Base-by-base conservation (phyloP, 805 yeast species). In the Ogataea allantospora region DNA sequence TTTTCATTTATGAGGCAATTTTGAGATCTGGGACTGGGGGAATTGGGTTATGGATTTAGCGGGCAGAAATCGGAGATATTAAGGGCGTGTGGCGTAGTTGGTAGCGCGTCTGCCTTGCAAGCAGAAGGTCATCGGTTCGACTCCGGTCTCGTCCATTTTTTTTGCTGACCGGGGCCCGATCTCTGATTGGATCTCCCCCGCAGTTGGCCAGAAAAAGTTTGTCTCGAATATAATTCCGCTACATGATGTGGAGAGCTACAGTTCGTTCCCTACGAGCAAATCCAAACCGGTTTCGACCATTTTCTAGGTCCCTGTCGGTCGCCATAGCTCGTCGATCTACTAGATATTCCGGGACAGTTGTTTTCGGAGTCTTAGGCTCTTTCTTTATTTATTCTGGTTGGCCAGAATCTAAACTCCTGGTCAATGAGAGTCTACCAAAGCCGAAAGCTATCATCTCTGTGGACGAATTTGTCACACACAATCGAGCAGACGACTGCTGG, bases 21-120 rank as follows among this genome's bases (percentile, higher is more conserved):
- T 24, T 10, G 7, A 13, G 26, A 14, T 17, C 20, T 14, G 33
- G 7, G 33, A 19, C 11, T 26, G 29, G 22, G 31, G 15, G 18
- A 6, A 14, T 28, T 6, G 5, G 21, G 15, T 30, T 21, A 8
- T 11, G 26, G 5, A 8, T n/a, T 8, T 9, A 13, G 11, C 12
- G 12, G 16, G 22, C 23, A 12, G 12, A 14, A 24, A 35, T 11
- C 30, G 19, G 10, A 12, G 24, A 25, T 15, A 26, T 23, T 18
- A 10, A 7, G 82, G 83, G 83, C 83, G 80, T 74, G 80, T 78
- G 80, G 84, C 83, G 83, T 74, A 78, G 84, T 77, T 77, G 84
- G 84, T 78, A 78, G 83, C 82, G 83, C 84, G 83, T 70, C 69
- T 71, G 78, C 83, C 78, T 77, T 76, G 83, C 83, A 78, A 73